Percentiles rank a stretch among this genome's conserved stretches.
These are phyloP conservation scores for Fomitiporia mediterranea DNA, from an alignment of 1,284 basidiomycete genomes.

Conservation along the genomic window DNA sequence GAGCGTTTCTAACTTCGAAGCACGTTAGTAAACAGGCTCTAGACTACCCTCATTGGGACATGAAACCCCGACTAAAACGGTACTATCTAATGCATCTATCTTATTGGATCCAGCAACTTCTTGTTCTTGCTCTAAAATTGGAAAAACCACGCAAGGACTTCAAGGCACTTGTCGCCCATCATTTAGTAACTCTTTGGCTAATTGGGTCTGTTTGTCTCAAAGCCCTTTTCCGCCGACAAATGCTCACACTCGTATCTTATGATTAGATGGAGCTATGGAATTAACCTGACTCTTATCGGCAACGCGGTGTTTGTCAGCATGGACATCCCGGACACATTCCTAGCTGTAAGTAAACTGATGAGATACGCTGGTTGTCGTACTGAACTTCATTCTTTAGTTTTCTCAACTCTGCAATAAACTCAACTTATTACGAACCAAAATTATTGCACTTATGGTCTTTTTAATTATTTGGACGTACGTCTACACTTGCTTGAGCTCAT, in stretches of 20 bases:
- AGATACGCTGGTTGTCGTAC: neutral
- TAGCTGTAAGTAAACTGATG: slow-evolving; percentile 63
- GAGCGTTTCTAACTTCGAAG: neutral
- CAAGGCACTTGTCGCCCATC: slow-evolving; percentile 80
- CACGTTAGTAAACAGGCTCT: too few relatives aligned
- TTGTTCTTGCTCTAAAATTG: slow-evolving; percentile 80
- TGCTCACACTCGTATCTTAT: slow-evolving; percentile 9
- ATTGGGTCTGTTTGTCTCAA: slow-evolving; percentile 70
- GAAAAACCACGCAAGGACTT: slow-evolving; percentile 96
- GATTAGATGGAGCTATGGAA: slow-evolving; percentile 79
- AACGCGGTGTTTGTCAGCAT: slow-evolving; percentile 94
- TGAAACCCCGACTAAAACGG: slow-evolving; percentile 81
- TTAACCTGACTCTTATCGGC: slow-evolving; percentile 85
- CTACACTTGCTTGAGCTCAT: neutral
- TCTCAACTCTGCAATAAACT: slow-evolving; percentile 89
- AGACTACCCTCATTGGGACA: slow-evolving; percentile 88
- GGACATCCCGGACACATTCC: slow-evolving; percentile 90
- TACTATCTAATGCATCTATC: slow-evolving; percentile 90
- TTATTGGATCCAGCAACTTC: slow-evolving; percentile 94
- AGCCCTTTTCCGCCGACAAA: slow-evolving; percentile 5
- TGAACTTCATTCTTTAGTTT: slow-evolving; percentile 44
- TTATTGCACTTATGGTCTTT: slow-evolving; percentile 65
- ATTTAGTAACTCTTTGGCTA: slow-evolving; percentile 94
- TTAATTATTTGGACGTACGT: slow-evolving; percentile 80
- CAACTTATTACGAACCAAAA: slow-evolving; percentile 59